These are phyloP conservation scores for Xylaria digitata DNA, from an alignment of 2,329 filamentous ascomycete species.

Conservation along the genomic window DNA sequence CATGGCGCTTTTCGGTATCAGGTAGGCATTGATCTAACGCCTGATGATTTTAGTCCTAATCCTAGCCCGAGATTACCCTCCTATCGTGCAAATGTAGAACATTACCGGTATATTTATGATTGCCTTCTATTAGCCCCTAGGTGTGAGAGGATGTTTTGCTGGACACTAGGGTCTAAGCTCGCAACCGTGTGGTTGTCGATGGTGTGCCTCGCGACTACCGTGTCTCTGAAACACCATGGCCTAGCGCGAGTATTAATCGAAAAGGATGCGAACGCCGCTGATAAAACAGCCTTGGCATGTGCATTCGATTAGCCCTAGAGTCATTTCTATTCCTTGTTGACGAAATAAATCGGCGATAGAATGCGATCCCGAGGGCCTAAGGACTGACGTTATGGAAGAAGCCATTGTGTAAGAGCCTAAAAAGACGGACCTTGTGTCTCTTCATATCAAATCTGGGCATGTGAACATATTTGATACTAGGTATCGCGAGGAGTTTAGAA, in stretches of 20 bases:
- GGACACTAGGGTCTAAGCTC: conserved; percentile 5
- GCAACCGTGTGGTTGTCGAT: conserved; percentile 12
- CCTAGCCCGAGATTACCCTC: no score
- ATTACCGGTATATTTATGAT: neutral
- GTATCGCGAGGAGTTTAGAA: neutral
- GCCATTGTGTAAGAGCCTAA: neutral
- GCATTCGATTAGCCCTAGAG: neutral
- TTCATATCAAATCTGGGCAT: neutral
- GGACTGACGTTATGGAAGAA: conserved; percentile 6
- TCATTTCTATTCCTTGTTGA: conserved; percentile 2
- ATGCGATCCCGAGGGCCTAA: neutral
- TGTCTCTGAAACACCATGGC: neutral
- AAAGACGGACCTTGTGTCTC: neutral
- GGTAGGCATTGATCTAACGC: neutral
- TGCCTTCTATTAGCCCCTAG: neutral
- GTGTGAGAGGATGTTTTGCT: neutral
- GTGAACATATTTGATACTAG: conserved; percentile 22
- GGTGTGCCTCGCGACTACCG: conserved; percentile 5
- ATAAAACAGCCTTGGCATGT: neutral
- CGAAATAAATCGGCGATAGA: neutral
- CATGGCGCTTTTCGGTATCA: neutral
- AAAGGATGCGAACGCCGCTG: neutral
- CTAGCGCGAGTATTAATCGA: conserved; percentile 6
- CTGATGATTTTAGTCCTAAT: neutral
- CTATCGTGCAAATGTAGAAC: neutral